Evolutionary conservation across 1,284 basidiomycete species (phyloP).

Genomic region (Ganoderma lucidum): DNA sequence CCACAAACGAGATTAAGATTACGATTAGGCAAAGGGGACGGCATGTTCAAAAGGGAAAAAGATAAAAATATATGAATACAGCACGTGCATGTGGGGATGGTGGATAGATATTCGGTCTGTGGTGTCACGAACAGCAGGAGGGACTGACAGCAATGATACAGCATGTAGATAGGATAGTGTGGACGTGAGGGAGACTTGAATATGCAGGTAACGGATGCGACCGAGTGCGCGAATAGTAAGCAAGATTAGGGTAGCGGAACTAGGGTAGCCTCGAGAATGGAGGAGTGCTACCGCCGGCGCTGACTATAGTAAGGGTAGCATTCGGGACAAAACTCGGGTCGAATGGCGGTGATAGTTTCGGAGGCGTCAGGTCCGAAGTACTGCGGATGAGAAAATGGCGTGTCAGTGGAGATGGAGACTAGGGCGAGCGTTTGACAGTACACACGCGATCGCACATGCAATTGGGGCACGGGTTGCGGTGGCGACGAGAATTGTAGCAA

Average conservation of each 20-base stretch:
- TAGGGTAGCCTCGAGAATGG: background rate
- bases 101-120: constrained; percentile 8
- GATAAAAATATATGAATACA: constrained; percentile 10
- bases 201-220: constrained; percentile 9
- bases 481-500: constrained; percentile 65
- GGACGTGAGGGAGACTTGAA: constrained; percentile 9
- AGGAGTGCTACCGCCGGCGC: constrained; percentile 29
- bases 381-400: constrained; percentile 44
- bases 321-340: constrained; percentile 63
- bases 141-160: constrained; percentile 18
- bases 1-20: background rate
- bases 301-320: constrained; percentile 69
- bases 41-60: background rate
- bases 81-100: constrained; percentile 1
- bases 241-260: constrained; percentile 1
- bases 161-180: constrained; percentile 18
- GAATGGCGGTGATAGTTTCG: constrained; percentile 62
- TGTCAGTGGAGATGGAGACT: constrained; percentile 17
- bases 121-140: constrained; percentile 19
- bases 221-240: constrained; percentile 6
- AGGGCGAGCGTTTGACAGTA: constrained; percentile 27
- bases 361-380: constrained; percentile 73
- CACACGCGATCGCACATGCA: constrained; percentile 61
- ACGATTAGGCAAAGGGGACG: background rate
- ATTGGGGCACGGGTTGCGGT: constrained; percentile 60